These are phyloP conservation scores for Secale cereale DNA, from an alignment of 176 grass and related monocot genomes.

Conservation along the genomic window DNA sequence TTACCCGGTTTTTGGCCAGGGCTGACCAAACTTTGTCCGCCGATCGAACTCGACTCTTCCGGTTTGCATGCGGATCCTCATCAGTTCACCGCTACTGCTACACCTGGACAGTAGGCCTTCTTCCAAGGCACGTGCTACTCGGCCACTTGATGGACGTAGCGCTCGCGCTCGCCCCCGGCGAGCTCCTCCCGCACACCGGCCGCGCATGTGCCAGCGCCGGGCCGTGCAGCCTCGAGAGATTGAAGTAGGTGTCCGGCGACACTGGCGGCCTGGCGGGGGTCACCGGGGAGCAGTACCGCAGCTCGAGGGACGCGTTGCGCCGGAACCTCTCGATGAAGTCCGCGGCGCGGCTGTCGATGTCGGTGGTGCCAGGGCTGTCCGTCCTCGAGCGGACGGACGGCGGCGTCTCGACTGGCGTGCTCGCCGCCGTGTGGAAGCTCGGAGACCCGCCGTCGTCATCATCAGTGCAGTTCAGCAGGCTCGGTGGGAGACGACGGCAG, in stretches of 20 bases:
- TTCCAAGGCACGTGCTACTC: neutral
- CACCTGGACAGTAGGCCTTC: neutral
- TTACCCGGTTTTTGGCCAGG: neutral
- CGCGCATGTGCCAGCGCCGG: neutral
- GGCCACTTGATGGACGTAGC: slow-evolving; percentile 17
- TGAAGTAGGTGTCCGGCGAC: slow-evolving; percentile 26
- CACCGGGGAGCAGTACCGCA: slow-evolving; percentile 12
- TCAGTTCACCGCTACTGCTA: neutral
- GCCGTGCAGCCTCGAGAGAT: neutral
- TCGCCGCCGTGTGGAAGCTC: neutral
- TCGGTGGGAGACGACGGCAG: neutral
- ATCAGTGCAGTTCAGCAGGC: slow-evolving; percentile 1
- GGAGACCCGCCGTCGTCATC: neutral
- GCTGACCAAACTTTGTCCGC: neutral
- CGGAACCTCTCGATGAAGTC: slow-evolving; percentile 11
- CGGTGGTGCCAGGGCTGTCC: neutral
- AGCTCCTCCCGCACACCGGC: neutral
- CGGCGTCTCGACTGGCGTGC: neutral
- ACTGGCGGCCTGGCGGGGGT: neutral
- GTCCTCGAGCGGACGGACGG: neutral
- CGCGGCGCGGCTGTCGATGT: neutral
- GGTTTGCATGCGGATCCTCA: neutral
- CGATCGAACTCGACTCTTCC: neutral
- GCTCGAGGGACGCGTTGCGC: neutral
- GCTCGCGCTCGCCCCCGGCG: neutral